Base-by-base conservation (phyloP, 2,329 filamentous ascomycete species). In the Chalara sp. region DNA sequence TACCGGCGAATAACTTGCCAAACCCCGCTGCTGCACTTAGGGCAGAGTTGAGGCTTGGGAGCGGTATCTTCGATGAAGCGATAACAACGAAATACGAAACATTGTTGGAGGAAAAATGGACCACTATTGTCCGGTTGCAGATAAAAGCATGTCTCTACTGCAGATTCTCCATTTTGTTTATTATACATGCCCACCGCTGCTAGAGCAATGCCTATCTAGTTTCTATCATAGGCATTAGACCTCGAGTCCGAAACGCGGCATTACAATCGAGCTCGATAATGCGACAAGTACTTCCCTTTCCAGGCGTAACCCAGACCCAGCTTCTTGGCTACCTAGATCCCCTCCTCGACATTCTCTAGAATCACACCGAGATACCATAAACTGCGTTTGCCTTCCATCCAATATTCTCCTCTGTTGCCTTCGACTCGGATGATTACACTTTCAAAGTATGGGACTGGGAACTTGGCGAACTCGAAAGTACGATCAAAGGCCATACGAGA, bases 361-460 rank as follows among this genome's bases (percentile, higher is more conserved):
- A 68, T 91, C 87, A 12, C 91, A 96, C 68, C 81, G 89, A 61
- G 75, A 82, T 29, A 81, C 88, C 11, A 83, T 96, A 53, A 95
- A 86, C 50, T 91, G 89, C 63, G 83, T 96, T 96, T 52, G 91
- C 91, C 12, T 96, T 96, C 65, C 91, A 96, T 66, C 91, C 91
- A 0, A 78, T 93, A 33, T 96, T 95, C 69, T 92, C 89, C 8
- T 92, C 88, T 5, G 75, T 96, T 28, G 92, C 91, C 8, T 93
- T 89, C 0, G 91, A 88, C 12, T 95, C 90, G 6, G 91, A 96
- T 67, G 92, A 96, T 68, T 87, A 82, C 50, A 95, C 87, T 6
- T 95, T 97, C 67, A 96, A 96, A 64, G 90, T 96, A 50, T 96
- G 91, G 91, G 91, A 96, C 64, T 96, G 90, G 86, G 91, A 96